A percentile compares a stretch with the other conserved stretches of the same genome.
Evolutionary conservation across 2,329 filamentous ascomycete genomes (phyloP).

Genomic region (Claviceps capensis): DNA sequence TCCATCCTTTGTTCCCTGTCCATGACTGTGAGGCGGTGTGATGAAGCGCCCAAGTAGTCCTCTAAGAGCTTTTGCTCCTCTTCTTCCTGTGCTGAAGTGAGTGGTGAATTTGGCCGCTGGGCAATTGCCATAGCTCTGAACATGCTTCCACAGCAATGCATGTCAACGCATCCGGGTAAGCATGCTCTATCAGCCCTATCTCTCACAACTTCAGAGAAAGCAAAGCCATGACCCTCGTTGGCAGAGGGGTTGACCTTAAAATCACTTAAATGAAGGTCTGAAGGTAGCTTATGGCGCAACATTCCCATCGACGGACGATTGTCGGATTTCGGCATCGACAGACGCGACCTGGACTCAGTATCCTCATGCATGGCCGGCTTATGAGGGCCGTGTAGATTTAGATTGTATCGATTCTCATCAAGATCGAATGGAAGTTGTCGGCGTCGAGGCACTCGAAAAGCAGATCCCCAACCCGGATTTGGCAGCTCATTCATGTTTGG

Average conservation of each 20-base stretch:
- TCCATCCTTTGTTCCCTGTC: conserved; percentile 45
- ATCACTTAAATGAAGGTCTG: conserved; percentile 49
- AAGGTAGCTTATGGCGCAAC: conserved; percentile 43
- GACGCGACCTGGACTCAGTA: not conserved
- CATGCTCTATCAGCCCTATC: conserved; percentile 54
- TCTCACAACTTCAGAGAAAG: conserved; percentile 63
- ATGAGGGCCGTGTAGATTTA: not conserved
- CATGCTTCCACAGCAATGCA: conserved; percentile 61
- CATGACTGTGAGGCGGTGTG: conserved; percentile 47
- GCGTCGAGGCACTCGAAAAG: conserved; percentile 23
- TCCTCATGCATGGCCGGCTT: not conserved
- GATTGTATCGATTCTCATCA: conserved; percentile 5
- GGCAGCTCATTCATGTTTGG: not conserved
- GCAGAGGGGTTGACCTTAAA: conserved; percentile 69
- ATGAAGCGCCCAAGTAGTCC: conserved; percentile 41
- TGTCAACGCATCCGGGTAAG: conserved; percentile 59
- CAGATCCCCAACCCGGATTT: not conserved
- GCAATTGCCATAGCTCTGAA: conserved; percentile 53
- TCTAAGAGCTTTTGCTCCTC: conserved; percentile 40
- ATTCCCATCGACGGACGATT: conserved; percentile 11
- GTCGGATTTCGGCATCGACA: not conserved
- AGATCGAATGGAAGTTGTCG: conserved; percentile 28
- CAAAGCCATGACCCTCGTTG: conserved; percentile 59
- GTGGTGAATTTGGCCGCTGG: conserved; percentile 27
- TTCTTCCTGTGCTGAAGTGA: conserved; percentile 20